These are phyloP conservation scores for Sphaerostilbella broomeana DNA, from an alignment of 2,329 filamentous ascomycete species.

Conservation along the genomic window DNA sequence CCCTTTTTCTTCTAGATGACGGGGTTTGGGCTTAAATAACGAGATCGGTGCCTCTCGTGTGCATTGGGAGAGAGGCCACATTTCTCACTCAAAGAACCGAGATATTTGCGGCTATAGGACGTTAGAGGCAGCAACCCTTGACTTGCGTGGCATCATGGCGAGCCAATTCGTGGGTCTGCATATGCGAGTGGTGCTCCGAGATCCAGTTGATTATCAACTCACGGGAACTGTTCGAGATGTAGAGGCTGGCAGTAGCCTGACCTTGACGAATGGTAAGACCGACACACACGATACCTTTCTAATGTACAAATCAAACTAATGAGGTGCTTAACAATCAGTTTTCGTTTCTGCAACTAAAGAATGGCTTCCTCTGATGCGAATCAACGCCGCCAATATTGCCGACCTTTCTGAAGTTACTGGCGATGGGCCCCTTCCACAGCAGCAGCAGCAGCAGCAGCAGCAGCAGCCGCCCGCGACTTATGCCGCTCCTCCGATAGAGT, in stretches of 20 bases:
- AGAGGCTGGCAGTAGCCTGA: slow-evolving; percentile 58
- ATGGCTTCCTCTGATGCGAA: slow-evolving; percentile 37
- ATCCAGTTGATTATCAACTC: slow-evolving; percentile 57
- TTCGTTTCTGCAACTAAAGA: slow-evolving; percentile 37
- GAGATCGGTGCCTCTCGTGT: background rate
- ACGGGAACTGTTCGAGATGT: slow-evolving; percentile 67
- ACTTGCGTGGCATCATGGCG: slow-evolving; percentile 33
- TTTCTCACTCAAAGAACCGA: background rate
- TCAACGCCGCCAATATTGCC: slow-evolving; percentile 39
- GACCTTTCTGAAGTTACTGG: slow-evolving; percentile 37
- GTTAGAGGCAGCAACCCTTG: background rate
- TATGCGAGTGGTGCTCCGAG: slow-evolving; percentile 65
- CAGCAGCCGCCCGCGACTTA: slow-evolving; percentile 22
- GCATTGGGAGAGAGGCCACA: background rate
- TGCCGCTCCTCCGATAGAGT: slow-evolving; percentile 20
- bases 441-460: too few species aligned
- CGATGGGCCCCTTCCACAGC: slow-evolving; percentile 21
- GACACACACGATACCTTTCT: too few species aligned
- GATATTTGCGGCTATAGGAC: background rate
- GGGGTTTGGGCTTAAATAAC: background rate
- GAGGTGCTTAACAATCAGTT: slow-evolving; percentile 26
- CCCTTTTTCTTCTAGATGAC: slow-evolving; percentile 8
- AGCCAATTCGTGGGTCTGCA: slow-evolving; percentile 68
- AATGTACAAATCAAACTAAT: slow-evolving; percentile 1
- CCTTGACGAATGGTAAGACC: slow-evolving; percentile 60